phyloP scores from a whole-genome alignment of 192 early-diverging fungal genomes.

The Kappamyces sp. region DNA sequence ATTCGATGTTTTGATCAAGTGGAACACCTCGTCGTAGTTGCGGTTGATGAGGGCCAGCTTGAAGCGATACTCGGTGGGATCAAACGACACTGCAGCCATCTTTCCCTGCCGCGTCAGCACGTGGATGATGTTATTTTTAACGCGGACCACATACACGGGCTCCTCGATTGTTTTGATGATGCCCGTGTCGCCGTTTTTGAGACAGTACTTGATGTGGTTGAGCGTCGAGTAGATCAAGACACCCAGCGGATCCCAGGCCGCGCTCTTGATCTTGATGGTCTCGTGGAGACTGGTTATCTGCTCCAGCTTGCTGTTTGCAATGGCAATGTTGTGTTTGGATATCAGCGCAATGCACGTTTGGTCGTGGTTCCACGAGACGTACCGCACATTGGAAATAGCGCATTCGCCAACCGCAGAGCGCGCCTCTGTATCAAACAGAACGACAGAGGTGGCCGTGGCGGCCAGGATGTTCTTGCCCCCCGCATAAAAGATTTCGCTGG shows the following conservation, averaged over 20 bases:
- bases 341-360: constrained; percentile 81
- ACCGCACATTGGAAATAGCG: constrained; percentile 80
- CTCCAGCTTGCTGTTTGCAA: constrained; percentile 80
- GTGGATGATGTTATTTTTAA: constrained; percentile 80
- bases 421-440: constrained; percentile 87
- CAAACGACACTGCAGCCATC: constrained; percentile 79
- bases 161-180: constrained; percentile 96
- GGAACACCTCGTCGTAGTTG: constrained; percentile 94
- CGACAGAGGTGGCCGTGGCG: constrained; percentile 78
- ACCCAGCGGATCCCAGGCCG: constrained; percentile 88
- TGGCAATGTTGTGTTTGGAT: constrained; percentile 93
- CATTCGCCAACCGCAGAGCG: constrained; percentile 71
- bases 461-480: constrained; percentile 81
- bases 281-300: constrained; percentile 90
- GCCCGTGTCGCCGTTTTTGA: constrained; percentile 92
- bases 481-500: constrained; percentile 83
- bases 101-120: constrained; percentile 88
- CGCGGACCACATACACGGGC: constrained; percentile 84
- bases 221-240: constrained; percentile 94
- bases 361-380: constrained; percentile 89
- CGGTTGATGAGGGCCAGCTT: constrained; percentile 85
- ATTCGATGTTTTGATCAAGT: constrained; percentile 93
- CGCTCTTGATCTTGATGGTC: constrained; percentile 97
- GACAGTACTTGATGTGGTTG: constrained; percentile 97
- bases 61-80: constrained; percentile 99